A percentile compares a stretch with the other conserved stretches of the same genome.
These are phyloP conservation scores for Ogataea corticis DNA, from an alignment of 805 yeast genomes.

Conservation along the genomic window DNA sequence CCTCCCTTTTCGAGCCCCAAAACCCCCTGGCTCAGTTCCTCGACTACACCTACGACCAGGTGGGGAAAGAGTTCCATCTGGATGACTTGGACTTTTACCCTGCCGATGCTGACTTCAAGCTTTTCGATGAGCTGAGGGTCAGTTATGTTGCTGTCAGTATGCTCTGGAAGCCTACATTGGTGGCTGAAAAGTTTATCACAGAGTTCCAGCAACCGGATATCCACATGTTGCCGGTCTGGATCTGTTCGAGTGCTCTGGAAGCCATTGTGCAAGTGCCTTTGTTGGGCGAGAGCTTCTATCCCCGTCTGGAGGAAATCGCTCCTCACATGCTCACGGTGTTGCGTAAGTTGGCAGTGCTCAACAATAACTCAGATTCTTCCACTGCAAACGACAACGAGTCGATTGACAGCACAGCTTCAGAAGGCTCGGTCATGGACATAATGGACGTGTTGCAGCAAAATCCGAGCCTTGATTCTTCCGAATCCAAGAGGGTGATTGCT, in stretches of 20 bases:
- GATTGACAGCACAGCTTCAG: constrained; percentile 12
- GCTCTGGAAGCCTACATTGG: constrained; percentile 21
- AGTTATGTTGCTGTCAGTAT: constrained; percentile 28
- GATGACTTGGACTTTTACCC: constrained; percentile 30
- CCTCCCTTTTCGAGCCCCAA: constrained; percentile 26
- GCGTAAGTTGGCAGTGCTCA: constrained; percentile 12
- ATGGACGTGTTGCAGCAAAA: constrained; percentile 27
- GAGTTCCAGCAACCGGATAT: constrained; percentile 19
- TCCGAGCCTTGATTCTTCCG: constrained; percentile 2
- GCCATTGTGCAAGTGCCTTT: constrained; percentile 25
- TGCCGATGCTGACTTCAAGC: constrained; percentile 16
- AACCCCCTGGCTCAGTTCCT: constrained; percentile 34
- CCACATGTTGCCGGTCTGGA: constrained; percentile 17
- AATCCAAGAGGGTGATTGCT: not conserved
- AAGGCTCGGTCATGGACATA: constrained; percentile 24
- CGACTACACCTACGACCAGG: constrained; percentile 20
- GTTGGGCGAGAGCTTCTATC: constrained; percentile 17
- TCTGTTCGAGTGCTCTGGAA: constrained; percentile 28
- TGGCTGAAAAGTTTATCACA: constrained; percentile 15
- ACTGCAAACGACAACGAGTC: constrained; percentile 14
- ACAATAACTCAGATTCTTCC: not conserved
- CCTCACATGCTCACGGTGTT: constrained; percentile 23
- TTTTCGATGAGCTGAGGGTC: constrained; percentile 25
- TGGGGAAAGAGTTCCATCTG: constrained; percentile 31
- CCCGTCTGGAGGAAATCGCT: constrained; percentile 21